A percentile compares a stretch with the other conserved stretches of the same genome.
Evolutionary conservation across 2,329 filamentous ascomycete species (phyloP).

Genomic region (Juglanconis sp.): DNA sequence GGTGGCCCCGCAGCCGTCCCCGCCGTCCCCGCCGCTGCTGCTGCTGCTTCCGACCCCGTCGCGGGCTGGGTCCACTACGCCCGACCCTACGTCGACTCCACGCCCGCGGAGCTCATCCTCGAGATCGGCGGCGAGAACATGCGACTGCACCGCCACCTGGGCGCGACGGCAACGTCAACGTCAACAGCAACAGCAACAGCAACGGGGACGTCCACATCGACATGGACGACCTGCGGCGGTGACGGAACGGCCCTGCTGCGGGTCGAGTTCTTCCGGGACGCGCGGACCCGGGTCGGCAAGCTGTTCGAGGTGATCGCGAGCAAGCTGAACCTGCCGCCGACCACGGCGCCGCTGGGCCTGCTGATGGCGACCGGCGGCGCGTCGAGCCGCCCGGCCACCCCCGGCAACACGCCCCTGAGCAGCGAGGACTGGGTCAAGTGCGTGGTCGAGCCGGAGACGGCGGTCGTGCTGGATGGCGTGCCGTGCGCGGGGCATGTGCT

Average conservation of each 20-base stretch:
- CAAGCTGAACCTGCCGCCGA: slow-evolving; percentile 68
- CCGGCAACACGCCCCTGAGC: slow-evolving; percentile 66
- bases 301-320: slow-evolving; percentile 78
- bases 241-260: no score
- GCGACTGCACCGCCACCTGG: slow-evolving; percentile 45
- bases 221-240: no score
- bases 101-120: slow-evolving; percentile 69
- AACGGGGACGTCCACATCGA: no score
- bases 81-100: slow-evolving; percentile 80
- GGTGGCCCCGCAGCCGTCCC: slow-evolving; percentile 49
- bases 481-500: slow-evolving; percentile 24
- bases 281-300: slow-evolving; percentile 66
- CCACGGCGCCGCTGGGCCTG: slow-evolving; percentile 59
- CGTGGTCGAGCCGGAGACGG: slow-evolving; percentile 56
- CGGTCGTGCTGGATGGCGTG: slow-evolving; percentile 57
- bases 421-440: slow-evolving; percentile 69
- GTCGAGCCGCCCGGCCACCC: slow-evolving; percentile 59
- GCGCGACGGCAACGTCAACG: slow-evolving; percentile 9
- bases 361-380: slow-evolving; percentile 65
- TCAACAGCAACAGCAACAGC: slow-evolving; percentile 15
- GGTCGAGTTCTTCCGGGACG: slow-evolving; percentile 72
- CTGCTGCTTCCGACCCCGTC: slow-evolving; percentile 69
- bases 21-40: slow-evolving; percentile 51
- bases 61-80: slow-evolving; percentile 70
- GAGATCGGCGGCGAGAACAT: slow-evolving; percentile 72